Evolutionary conservation across 1,284 basidiomycete genomes (phyloP).

Genomic region (Peniophora sp.): DNA sequence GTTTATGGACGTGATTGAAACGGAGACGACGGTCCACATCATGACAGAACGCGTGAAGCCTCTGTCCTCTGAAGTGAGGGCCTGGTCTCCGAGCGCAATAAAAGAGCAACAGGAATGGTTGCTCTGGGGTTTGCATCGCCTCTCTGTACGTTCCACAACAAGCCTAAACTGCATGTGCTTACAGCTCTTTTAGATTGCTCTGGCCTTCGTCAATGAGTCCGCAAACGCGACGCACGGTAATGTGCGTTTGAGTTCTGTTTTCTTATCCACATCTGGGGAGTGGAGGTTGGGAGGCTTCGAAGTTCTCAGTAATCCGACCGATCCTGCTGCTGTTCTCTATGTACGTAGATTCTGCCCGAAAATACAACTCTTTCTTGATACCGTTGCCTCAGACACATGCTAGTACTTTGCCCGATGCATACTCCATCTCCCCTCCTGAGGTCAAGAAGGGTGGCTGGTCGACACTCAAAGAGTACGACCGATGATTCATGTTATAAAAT

Average conservation of each 20-base stretch:
- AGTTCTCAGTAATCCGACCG: conserved; percentile 73
- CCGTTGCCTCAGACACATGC: conserved; percentile 57
- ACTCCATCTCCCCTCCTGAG: conserved; percentile 70
- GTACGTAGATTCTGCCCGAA: conserved; percentile 37
- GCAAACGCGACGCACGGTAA: conserved; percentile 87
- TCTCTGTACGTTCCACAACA: conserved; percentile 52
- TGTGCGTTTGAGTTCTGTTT: conserved; percentile 73
- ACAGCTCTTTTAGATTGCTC: conserved; percentile 56
- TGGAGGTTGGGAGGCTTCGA: conserved; percentile 97
- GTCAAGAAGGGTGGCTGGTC: conserved; percentile 89
- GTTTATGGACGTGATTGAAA: conserved; percentile 90
- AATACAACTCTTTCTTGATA: conserved; percentile 15
- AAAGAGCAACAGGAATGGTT: conserved; percentile 83
- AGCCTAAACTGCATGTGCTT: too few relatives aligned
- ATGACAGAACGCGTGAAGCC: conserved; percentile 91
- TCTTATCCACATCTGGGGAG: conserved; percentile 88
- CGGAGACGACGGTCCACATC: conserved; percentile 83
- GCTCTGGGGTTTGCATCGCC: conserved; percentile 87
- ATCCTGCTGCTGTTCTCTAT: conserved; percentile 72
- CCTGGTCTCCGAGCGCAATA: conserved; percentile 55
- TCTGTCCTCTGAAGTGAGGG: conserved; percentile 55
- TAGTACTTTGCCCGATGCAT: conserved; percentile 54
- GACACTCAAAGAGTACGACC: conserved; percentile 68
- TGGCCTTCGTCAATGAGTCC: conserved; percentile 87
- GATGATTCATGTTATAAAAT: background rate